Conservation (phyloP, 345 rosid species). For the Leavenworthia alabamica region DNA sequence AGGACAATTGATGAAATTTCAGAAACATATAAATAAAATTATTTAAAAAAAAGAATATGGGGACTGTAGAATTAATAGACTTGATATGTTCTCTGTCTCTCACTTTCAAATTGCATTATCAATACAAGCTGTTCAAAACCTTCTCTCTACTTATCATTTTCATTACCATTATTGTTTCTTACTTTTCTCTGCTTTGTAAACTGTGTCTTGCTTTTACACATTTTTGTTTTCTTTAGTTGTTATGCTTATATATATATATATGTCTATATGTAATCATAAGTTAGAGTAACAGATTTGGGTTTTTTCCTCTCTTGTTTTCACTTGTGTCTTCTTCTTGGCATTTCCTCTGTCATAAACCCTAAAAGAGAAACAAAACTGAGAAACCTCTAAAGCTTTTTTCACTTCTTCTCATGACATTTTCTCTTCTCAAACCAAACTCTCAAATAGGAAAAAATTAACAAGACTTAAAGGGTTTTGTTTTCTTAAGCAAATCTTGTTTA, state of each 20-base stretch:
- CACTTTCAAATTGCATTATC: conserved; percentile 39
- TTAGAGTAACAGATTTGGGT: conserved; percentile 23
- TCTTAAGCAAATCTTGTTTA: background rate
- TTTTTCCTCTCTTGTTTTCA: conserved; percentile 17
- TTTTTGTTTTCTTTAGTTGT: conserved; percentile 18
- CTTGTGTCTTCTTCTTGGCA: conserved; percentile 18
- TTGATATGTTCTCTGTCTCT: conserved; percentile 27
- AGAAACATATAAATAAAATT: background rate
- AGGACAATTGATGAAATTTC: background rate
- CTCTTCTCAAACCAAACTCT: conserved; percentile 8
- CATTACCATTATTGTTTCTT: conserved; percentile 34
- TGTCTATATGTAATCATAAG: conserved; percentile 18
- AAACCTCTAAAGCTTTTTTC: conserved; percentile 9
- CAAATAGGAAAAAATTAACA: background rate
- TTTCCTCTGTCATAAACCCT: conserved; percentile 13
- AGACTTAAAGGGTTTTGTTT: background rate
- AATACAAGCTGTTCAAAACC: conserved; percentile 10
- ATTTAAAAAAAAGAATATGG: background rate
- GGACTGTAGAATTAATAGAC: conserved; percentile 13
- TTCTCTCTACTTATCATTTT: conserved; percentile 33
- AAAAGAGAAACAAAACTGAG: conserved; percentile 12
- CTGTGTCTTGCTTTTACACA: conserved; percentile 34
- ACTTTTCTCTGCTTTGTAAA: conserved; percentile 36
- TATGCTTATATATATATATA: background rate
- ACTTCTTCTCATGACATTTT: conserved; percentile 1